These are phyloP conservation scores for Phialophora macrospora DNA, from an alignment of 2,329 filamentous ascomycete genomes.

Conservation along the genomic window DNA sequence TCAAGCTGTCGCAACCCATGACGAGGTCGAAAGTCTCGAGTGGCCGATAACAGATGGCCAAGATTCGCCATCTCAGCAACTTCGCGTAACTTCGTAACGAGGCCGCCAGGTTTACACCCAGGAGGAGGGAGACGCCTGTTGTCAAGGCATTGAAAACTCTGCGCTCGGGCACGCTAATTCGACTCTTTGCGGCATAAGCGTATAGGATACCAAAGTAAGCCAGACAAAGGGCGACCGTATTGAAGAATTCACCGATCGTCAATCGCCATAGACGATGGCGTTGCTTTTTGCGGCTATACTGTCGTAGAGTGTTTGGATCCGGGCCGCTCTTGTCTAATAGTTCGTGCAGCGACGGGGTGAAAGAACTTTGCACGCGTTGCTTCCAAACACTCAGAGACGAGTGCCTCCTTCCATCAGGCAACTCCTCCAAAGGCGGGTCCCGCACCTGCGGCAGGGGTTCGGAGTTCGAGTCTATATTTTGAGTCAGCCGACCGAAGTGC, in stretches of 20 bases:
- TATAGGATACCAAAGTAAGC: constrained; percentile 32
- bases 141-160: constrained; percentile 35
- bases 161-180: constrained; percentile 28
- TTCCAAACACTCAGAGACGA: constrained; percentile 25
- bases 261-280: constrained; percentile 30
- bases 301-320: constrained; percentile 19
- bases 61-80: constrained; percentile 34
- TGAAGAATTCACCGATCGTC: constrained; percentile 35
- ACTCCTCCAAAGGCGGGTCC: background rate
- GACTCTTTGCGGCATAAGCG: constrained; percentile 23
- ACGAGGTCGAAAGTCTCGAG: constrained; percentile 36
- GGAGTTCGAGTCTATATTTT: constrained; percentile 13
- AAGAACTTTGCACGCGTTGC: constrained; percentile 22
- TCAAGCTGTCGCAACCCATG: constrained; percentile 34
- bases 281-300: constrained; percentile 29
- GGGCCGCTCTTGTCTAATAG: constrained; percentile 20
- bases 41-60: constrained; percentile 31
- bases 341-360: constrained; percentile 30
- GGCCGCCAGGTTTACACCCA: constrained; percentile 35
- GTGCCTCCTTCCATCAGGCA: constrained; percentile 11
- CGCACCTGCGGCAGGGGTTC: background rate
- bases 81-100: constrained; percentile 36
- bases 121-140: constrained; percentile 28
- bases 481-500: constrained; percentile 10
- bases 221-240: constrained; percentile 28